A percentile compares a stretch with the other conserved stretches of the same genome.
phyloP scores from a whole-genome alignment of 2,329 filamentous ascomycete species.

The Aspergillus proliferans region DNA sequence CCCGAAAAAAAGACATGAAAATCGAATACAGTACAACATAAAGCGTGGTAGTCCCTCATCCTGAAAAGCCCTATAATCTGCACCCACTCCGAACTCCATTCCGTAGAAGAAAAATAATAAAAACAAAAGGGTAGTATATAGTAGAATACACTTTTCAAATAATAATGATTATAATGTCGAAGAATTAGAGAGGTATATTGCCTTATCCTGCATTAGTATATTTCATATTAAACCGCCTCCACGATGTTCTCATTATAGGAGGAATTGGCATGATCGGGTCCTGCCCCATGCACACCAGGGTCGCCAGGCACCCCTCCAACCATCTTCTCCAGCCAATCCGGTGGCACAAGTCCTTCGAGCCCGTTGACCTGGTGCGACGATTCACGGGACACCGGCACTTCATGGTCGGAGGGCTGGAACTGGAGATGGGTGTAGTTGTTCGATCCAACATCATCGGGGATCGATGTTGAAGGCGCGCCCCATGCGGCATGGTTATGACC shows the following conservation, averaged over 20 bases:
- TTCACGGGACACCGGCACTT: conserved; percentile 26
- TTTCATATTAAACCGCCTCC: conserved; percentile 21
- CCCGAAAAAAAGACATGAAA: background rate
- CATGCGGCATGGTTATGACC: conserved; percentile 25
- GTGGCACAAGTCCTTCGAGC: conserved; percentile 27
- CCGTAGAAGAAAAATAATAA: background rate
- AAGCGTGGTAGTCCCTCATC: background rate
- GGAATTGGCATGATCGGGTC: conserved; percentile 25
- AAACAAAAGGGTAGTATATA: background rate
- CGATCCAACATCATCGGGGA: conserved; percentile 24
- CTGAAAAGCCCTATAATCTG: background rate
- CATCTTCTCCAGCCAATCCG: conserved; percentile 33
- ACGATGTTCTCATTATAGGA: conserved; percentile 23
- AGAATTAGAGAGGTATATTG: conserved; percentile 15
- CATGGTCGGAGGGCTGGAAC: conserved; percentile 25
- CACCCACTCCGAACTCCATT: background rate
- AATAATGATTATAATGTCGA: conserved; percentile 18
- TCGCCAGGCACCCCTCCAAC: conserved; percentile 30
- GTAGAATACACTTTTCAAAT: conserved; percentile 4
- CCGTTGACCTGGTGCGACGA: conserved; percentile 25
- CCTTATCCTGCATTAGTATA: conserved; percentile 7
- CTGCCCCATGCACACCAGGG: conserved; percentile 28
- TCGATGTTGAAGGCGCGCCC: conserved; percentile 23
- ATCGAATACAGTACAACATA: background rate
- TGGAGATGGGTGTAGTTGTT: conserved; percentile 28